These are phyloP conservation scores for Malassezia caprae DNA, from an alignment of 1,284 basidiomycete genomes.

Conservation along the genomic window DNA sequence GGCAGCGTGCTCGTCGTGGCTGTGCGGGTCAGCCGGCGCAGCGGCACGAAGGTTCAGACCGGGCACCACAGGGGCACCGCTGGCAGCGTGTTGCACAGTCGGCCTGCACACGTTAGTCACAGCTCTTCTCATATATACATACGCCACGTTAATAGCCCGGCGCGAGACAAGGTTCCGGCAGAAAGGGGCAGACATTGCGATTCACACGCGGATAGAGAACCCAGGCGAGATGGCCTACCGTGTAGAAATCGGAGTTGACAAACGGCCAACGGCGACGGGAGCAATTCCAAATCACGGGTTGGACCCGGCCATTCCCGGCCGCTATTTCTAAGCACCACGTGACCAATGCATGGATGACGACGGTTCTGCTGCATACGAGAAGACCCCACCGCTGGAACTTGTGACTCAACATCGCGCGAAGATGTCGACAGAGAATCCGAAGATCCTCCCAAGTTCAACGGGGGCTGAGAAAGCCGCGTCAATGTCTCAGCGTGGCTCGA, in stretches of 20 bases:
- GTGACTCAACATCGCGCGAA: background rate
- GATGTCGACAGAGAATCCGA: constrained; percentile 48
- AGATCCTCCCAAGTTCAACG: constrained; percentile 37
- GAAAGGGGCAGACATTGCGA: constrained; percentile 15
- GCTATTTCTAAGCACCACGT: constrained; percentile 9
- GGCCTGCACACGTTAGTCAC: constrained; percentile 49
- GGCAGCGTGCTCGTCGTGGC: constrained; percentile 53
- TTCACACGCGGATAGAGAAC: background rate
- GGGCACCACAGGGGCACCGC: constrained; percentile 62
- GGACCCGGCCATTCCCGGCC: constrained; percentile 15
- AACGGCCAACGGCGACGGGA: constrained; percentile 13
- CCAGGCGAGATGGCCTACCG: constrained; percentile 1
- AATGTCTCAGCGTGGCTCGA: constrained; percentile 35
- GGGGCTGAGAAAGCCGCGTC: constrained; percentile 33
- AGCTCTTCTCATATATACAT: background rate
- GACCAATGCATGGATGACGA: background rate
- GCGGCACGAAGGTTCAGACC: constrained; percentile 62
- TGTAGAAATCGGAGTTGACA: constrained; percentile 13
- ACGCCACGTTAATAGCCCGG: constrained; percentile 15
- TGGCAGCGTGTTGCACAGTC: constrained; percentile 65
- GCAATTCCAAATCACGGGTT: constrained; percentile 8
- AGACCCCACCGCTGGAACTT: background rate
- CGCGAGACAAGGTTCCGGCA: constrained; percentile 18
- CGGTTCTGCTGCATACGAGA: background rate
- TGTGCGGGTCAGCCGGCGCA: constrained; percentile 54